phyloP scores from a whole-genome alignment of 2,329 filamentous ascomycete genomes.

The Aspergillus neotritici region DNA sequence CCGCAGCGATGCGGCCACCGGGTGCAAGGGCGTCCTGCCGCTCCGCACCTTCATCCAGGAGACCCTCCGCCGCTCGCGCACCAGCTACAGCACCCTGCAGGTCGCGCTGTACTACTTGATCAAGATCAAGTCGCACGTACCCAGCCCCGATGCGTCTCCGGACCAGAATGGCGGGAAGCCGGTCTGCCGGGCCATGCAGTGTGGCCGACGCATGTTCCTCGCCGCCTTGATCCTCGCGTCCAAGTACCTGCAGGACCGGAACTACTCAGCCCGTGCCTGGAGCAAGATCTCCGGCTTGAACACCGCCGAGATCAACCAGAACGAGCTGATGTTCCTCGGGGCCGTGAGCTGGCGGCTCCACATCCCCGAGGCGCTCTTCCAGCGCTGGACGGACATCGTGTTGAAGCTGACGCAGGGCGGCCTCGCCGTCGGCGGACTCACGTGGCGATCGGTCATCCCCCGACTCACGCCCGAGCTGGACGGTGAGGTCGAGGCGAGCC shows the following conservation, averaged over 20 bases:
- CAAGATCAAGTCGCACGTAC: constrained; percentile 85
- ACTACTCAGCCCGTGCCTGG: constrained; percentile 96
- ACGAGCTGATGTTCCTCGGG: constrained; percentile 85
- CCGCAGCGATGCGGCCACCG: constrained; percentile 59
- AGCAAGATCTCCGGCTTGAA: constrained; percentile 98
- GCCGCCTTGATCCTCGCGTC: constrained; percentile 91
- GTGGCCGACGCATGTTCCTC: constrained; percentile 95
- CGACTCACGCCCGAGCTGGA: constrained; percentile 54
- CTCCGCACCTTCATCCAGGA: constrained; percentile 96
- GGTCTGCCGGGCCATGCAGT: constrained; percentile 76
- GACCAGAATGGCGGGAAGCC: constrained; percentile 71
- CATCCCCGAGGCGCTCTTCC: constrained; percentile 81
- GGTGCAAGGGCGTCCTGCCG: constrained; percentile 72
- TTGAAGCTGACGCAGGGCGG: constrained; percentile 69
- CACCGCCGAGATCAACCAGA: constrained; percentile 90
- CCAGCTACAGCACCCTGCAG: constrained; percentile 95
- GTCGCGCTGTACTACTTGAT: constrained; percentile 95
- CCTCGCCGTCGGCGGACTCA: constrained; percentile 29
- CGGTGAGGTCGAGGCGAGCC: constrained; percentile 36
- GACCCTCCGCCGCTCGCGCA: constrained; percentile 87
- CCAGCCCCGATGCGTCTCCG: constrained; percentile 75
- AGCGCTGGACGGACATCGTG: constrained; percentile 90
- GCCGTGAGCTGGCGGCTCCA: constrained; percentile 94
- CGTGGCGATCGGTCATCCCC: constrained; percentile 48
- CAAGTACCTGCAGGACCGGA: constrained; percentile 96